Conservation (phyloP, 129 eudicot species). For the Erigeron canadensis region DNA sequence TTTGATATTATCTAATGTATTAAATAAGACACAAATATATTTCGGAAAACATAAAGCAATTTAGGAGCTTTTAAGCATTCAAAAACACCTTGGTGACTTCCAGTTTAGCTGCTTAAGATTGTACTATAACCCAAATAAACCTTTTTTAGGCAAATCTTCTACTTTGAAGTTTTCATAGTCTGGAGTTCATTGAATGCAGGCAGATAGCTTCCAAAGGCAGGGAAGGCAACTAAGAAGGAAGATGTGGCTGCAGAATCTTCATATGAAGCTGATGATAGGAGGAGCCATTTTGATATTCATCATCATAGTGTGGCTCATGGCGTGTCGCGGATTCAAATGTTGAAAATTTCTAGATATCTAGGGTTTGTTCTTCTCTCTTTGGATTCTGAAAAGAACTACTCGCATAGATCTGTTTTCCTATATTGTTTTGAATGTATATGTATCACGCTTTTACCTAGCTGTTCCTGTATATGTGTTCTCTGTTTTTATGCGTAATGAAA, state of each 20-base stretch:
- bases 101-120: no score
- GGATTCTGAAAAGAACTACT: constrained; percentile 9
- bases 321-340: constrained; percentile 67
- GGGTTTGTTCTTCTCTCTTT: constrained; percentile 15
- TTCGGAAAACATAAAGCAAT: no score
- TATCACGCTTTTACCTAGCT: constrained; percentile 15
- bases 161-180: neutral
- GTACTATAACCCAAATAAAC: neutral
- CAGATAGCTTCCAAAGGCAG: constrained; percentile 90
- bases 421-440: constrained; percentile 26
- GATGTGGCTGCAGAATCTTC: constrained; percentile 96
- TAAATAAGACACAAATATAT: no score
- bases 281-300: constrained; percentile 56
- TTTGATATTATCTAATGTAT: no score
- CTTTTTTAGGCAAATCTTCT: no score
- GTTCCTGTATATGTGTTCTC: constrained; percentile 28
- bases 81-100: no score
- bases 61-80: no score
- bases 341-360: constrained; percentile 21
- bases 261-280: constrained; percentile 72
- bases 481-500: constrained; percentile 25
- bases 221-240: constrained; percentile 76
- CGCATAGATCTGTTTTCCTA: neutral
- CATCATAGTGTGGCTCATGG: constrained; percentile 65
- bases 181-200: constrained; percentile 40